phyloP scores from a whole-genome alignment of 257 asterid species.

The Salvia rosmarinus region DNA sequence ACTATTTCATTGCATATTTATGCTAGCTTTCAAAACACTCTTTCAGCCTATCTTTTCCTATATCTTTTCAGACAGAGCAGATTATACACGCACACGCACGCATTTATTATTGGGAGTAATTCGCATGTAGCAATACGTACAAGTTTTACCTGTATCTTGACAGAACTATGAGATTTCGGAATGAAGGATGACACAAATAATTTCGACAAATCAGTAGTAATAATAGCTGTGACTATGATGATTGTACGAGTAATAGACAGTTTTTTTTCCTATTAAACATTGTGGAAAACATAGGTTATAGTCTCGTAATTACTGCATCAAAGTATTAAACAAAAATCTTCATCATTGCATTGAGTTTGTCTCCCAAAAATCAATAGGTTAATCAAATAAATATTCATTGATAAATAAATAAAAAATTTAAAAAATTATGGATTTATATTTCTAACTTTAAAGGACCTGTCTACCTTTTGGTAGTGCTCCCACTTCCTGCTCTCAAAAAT shows the following conservation, averaged over 20 bases:
- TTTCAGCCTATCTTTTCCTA: neutral
- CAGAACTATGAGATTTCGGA: neutral
- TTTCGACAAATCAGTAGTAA: neutral
- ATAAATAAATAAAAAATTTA: too few relatives aligned
- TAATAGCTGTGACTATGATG: too few relatives aligned
- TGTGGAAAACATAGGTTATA: too few relatives aligned
- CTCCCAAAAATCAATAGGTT: too few relatives aligned
- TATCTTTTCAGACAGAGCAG: neutral
- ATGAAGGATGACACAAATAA: too few relatives aligned
- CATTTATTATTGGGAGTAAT: too few relatives aligned
- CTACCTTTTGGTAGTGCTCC: constrained; percentile 39
- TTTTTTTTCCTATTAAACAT: constrained; percentile 30
- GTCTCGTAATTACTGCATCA: constrained; percentile 17
- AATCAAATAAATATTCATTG: neutral
- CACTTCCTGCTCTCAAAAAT: constrained; percentile 36
- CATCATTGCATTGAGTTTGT: constrained; percentile 28
- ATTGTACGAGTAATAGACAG: constrained; percentile 14
- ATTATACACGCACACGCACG: neutral
- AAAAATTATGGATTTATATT: too few relatives aligned
- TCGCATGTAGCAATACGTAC: too few relatives aligned
- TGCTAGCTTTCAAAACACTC: neutral
- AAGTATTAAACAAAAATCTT: neutral
- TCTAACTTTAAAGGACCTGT: too few relatives aligned
- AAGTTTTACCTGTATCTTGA: neutral
- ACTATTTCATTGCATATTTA: too few relatives aligned